phyloP scores from a whole-genome alignment of 176 grass and related monocot species.

The Zea luxurians region DNA sequence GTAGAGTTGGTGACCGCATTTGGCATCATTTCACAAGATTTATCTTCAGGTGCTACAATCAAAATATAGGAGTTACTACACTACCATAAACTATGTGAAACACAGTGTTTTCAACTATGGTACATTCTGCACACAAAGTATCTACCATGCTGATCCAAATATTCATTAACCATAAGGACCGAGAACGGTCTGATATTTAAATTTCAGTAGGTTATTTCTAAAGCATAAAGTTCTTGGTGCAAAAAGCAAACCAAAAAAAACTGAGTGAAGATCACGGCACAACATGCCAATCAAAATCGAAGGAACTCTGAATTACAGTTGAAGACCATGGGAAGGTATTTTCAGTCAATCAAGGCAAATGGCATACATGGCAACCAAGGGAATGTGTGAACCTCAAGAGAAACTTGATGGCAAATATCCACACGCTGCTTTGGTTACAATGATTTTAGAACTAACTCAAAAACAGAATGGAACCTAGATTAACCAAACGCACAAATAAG shows the following conservation, averaged over 20 bases:
- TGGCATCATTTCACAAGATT: constrained; percentile 45
- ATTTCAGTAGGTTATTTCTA: neutral
- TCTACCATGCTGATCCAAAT: neutral
- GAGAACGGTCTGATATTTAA: neutral
- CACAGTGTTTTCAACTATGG: neutral
- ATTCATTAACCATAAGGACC: neutral
- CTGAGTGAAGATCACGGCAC: neutral
- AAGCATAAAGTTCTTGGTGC: neutral
- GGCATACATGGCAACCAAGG: neutral
- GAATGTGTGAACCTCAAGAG: neutral
- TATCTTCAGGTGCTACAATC: constrained; percentile 59
- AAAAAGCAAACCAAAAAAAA: constrained; percentile 2
- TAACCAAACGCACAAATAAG: neutral
- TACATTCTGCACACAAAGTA: neutral
- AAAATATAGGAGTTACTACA: constrained; percentile 32
- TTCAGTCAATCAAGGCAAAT: neutral
- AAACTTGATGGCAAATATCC: neutral
- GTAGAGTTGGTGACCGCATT: constrained; percentile 37
- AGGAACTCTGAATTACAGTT: neutral
- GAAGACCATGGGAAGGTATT: neutral
- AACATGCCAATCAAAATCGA: neutral
- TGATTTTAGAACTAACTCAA: neutral
- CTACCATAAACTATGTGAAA: neutral
- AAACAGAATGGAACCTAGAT: constrained; percentile 10
- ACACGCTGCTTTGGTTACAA: neutral